These are phyloP conservation scores for Euphorbia tirucalli DNA, from an alignment of 345 rosid genomes.

Conservation along the genomic window DNA sequence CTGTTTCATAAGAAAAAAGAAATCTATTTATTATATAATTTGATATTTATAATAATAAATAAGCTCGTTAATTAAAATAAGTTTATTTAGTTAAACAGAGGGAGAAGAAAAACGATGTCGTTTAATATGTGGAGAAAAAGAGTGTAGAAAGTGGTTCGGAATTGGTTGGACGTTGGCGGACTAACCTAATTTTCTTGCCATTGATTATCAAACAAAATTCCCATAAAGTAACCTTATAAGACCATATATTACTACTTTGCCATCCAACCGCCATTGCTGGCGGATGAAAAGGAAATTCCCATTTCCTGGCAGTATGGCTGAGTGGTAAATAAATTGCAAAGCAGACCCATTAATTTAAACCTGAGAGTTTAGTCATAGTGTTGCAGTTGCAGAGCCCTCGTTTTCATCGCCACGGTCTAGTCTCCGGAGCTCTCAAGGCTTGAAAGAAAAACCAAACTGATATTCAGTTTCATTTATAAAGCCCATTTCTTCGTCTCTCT, in stretches of 20 bases:
- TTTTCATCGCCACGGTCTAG: constrained; percentile 29
- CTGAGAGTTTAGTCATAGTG: too few relatives aligned
- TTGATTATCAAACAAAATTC: neutral
- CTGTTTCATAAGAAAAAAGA: too few relatives aligned
- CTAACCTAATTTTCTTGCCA: constrained; percentile 13
- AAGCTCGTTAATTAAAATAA: too few relatives aligned
- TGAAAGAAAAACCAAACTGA: neutral
- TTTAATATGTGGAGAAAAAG: too few relatives aligned
- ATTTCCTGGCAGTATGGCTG: constrained; percentile 1
- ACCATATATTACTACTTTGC: constrained; percentile 9
- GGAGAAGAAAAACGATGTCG: too few relatives aligned
- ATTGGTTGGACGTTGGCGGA: constrained; percentile 14
- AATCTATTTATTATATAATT: too few relatives aligned
- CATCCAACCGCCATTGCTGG: neutral
- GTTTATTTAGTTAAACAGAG: too few relatives aligned
- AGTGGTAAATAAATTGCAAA: constrained; percentile 22
- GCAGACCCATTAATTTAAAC: neutral
- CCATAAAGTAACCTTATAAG: neutral
- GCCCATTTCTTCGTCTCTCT: constrained; percentile 13
- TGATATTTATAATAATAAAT: too few relatives aligned
- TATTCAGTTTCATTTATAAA: constrained; percentile 9
- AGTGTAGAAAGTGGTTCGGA: neutral
- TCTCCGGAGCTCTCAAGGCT: constrained; percentile 43
- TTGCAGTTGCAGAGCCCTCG: constrained; percentile 26
- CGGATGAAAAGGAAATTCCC: neutral